A percentile compares a stretch with the other conserved stretches of the same genome.
Evolutionary conservation across 2,329 filamentous ascomycete genomes (phyloP).

Genomic region (Tolypocladium pustulatum): DNA sequence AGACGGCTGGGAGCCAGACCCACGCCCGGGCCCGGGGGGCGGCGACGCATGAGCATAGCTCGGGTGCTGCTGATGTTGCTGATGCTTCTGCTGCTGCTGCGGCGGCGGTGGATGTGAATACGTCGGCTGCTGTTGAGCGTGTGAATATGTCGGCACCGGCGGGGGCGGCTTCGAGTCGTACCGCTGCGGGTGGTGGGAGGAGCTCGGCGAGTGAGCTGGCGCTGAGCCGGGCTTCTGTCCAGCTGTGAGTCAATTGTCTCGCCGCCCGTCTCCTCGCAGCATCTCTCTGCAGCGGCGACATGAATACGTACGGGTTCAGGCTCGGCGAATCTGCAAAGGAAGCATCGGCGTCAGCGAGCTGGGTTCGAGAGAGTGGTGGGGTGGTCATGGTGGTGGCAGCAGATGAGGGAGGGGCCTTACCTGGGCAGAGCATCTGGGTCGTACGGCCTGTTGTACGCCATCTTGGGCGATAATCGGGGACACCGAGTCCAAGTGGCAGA

Average conservation of each 20-base stretch:
- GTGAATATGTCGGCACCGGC: conserved; percentile 6
- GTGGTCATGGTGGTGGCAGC: background rate
- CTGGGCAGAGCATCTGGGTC: conserved; percentile 93
- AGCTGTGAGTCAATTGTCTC: background rate
- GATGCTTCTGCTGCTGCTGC: conserved; percentile 13
- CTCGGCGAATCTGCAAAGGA: conserved; percentile 53
- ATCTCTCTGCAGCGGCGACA: background rate
- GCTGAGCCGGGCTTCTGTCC: conserved; percentile 25
- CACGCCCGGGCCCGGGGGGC: conserved; percentile 24
- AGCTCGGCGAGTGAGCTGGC: conserved; percentile 4
- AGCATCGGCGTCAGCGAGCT: conserved; percentile 12
- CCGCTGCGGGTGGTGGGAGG: conserved; percentile 17
- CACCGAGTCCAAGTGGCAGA: background rate
- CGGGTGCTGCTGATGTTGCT: conserved; percentile 11
- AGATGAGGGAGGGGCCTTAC: conserved; percentile 32
- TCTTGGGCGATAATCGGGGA: conserved; percentile 25
- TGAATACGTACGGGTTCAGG: conserved; percentile 51
- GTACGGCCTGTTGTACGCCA: conserved; percentile 91
- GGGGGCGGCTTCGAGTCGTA: conserved; percentile 40
- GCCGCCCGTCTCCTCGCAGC: background rate
- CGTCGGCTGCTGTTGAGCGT: conserved; percentile 11
- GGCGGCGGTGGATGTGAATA: background rate
- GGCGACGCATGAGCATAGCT: conserved; percentile 40
- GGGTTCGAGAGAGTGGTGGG: background rate
- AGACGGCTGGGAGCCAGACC: background rate